phyloP scores from a whole-genome alignment of 345 rosid species.

The Trapa incisa region DNA sequence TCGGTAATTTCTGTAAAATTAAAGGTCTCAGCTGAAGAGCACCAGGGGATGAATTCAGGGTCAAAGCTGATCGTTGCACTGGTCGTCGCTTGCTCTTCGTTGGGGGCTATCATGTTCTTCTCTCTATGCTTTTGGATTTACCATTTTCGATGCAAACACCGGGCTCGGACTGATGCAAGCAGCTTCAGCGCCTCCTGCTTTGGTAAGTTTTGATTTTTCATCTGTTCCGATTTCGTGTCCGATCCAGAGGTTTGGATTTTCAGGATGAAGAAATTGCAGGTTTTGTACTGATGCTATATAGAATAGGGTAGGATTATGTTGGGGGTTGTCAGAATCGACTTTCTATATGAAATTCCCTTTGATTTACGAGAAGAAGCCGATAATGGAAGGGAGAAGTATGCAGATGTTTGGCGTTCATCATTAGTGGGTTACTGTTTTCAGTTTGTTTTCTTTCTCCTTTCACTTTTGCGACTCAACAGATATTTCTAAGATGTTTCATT shows the following conservation, averaged over 20 bases:
- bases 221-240: neutral
- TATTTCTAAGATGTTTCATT: conserved; percentile 1
- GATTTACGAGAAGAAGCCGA: neutral
- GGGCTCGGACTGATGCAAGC: conserved; percentile 19
- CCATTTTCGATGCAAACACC: conserved; percentile 29
- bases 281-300: neutral
- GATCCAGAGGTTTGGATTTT: neutral
- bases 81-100: conserved; percentile 41
- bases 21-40: conserved; percentile 4
- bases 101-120: conserved; percentile 28
- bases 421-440: neutral
- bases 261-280: neutral
- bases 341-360: neutral
- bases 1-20: neutral
- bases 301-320: neutral
- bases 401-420: neutral
- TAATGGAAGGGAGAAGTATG: neutral
- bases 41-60: conserved; percentile 25
- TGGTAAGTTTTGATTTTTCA: conserved; percentile 21
- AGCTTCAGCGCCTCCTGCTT: conserved; percentile 21
- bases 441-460: neutral
- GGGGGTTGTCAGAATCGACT: neutral
- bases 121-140: conserved; percentile 42
- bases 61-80: conserved; percentile 39
- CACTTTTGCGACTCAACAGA: neutral